Base-by-base conservation (phyloP, 306 rosid genomes). In the Dryas alaskensis region DNA sequence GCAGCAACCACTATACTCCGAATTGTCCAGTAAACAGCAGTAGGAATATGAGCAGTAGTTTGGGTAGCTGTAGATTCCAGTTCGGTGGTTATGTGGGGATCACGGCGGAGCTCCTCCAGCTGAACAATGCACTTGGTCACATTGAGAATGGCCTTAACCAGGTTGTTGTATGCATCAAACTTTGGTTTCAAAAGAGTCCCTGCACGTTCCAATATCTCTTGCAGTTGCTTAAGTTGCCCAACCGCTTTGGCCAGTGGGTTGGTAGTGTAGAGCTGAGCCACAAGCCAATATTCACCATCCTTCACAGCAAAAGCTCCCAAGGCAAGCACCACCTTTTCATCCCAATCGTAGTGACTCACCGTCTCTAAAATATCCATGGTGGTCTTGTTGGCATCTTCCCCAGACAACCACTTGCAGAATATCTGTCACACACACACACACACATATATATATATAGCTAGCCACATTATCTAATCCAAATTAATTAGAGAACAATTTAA, bases 21-120 rank as follows among this genome's bases (percentile, higher is more conserved):
- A 76, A 88, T 78, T 63, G 87, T 84, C 96, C 96, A 90, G 81
- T 90, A 90, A 31, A 82, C 92, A 72, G 92, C 87, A 47, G 68
- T 73, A 8, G 93, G 92, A 61, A 90, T 69, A 73, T 59, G 81
- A 76, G 66, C 64, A n/a, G 71, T 65, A 76, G 66, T 60, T 13
- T 68, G 60, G 22, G 75, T 73, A 31, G 73, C 10, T 37, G 70
- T 6, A 46, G 72, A 70, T 16, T 81, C 80, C 3, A 78, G 73
- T 16, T 87, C 86, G 16, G 73, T 39, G 46, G 86, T 67, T 69
- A 89, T 67, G 62, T 85, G 73, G 19, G 73, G 80, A 50, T 75
- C 65, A 13, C 70, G 60, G 7, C 82, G 92, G 64, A 90, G 78
- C 43, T 88, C 87, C 71, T 85, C 73, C 58, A 85, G 79, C 77